Base-by-base conservation (phyloP, 352 stramenopile species). In the Phytophthora crassamura region DNA sequence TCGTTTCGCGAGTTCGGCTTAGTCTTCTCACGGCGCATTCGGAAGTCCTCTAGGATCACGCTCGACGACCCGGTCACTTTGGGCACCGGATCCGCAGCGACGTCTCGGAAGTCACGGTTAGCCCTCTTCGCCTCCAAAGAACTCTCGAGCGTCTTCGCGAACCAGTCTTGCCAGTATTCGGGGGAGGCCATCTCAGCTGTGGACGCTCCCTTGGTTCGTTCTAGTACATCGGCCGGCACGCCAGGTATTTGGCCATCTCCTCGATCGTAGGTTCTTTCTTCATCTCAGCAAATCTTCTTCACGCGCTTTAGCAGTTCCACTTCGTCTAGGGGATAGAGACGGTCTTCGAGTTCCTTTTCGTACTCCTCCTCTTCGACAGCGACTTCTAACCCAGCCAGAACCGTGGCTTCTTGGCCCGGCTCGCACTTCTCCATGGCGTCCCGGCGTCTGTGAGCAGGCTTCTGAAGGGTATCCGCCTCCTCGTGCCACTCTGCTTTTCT, bases 121-220 rank as follows among this genome's bases (percentile, higher is more conserved):
- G 50, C 50, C 14, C 35, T n/a, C 22, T 49, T 58, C 4, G 50
- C 50, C 20, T 47, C 50, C 1, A 20, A 16, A 30, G 50, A 58
- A 11, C 20, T 36, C 34, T 33, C 12, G 5, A 58, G 36, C 33
- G 28, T 58, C 4, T 47, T 15, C 5, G 8, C 11, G 22, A 28
- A 58, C 50, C 22, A 58, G 3, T 46, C 34, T 28, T 47, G 34
- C 50, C 50, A 58, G 11, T 58, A 58, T 36, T 38, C 36, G 7
- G 50, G 36, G 2, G 50, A 39, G 11, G 10, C 2, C 18, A n/a
- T 33, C 18, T 42, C 18, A 12, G 36, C 18, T 33, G 10, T 41
- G 10, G 3, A 30, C 10, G 18, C 11, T 18, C 9, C 14, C 6
- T 20, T 14, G 30, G 48, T 42, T 33, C 48, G 16, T 25, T 55